A percentile compares a stretch with the other conserved stretches of the same genome.
These are phyloP conservation scores for Dothideomycetes sp. DNA, from an alignment of 2,329 filamentous ascomycete genomes.

Conservation along the genomic window DNA sequence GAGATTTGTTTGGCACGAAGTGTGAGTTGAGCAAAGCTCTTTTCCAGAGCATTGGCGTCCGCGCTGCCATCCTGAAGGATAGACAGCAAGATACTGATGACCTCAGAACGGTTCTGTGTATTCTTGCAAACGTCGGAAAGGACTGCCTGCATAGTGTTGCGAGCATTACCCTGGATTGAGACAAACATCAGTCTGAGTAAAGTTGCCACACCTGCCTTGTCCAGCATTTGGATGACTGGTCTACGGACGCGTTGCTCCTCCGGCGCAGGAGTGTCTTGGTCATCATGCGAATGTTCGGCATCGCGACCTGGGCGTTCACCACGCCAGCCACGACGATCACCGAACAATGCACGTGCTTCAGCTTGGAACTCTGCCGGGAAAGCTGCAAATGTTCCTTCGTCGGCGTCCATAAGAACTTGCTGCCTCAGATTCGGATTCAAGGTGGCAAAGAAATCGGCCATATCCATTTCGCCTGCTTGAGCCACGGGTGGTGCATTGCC, in stretches of 20 bases:
- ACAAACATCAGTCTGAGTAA: constrained; percentile 97
- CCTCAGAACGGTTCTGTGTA: constrained; percentile 87
- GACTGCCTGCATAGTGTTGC: constrained; percentile 74
- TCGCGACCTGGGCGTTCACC: constrained; percentile 8
- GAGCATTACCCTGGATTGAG: constrained; percentile 77
- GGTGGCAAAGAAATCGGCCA: constrained; percentile 84
- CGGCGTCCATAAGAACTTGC: constrained; percentile 83
- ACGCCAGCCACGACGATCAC: constrained; percentile 32
- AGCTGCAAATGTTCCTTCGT: constrained; percentile 74
- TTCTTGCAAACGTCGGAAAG: constrained; percentile 91
- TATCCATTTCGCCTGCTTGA: constrained; percentile 72
- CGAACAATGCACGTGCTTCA: constrained; percentile 67
- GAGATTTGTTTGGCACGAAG: constrained; percentile 68
- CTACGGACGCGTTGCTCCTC: constrained; percentile 35
- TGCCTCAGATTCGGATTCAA: constrained; percentile 77
- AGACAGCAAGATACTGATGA: constrained; percentile 83
- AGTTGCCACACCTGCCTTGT: constrained; percentile 93
- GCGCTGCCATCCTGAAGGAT: constrained; percentile 93
- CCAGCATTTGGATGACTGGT: constrained; percentile 89
- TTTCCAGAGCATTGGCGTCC: constrained; percentile 86
- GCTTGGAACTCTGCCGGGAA: constrained; percentile 78
- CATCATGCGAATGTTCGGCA: constrained; percentile 15
- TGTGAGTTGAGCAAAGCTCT: constrained; percentile 89
- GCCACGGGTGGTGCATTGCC: constrained; percentile 39
- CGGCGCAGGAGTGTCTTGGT: constrained; percentile 7